Conservation (phyloP, 176 grass and related monocot species). For the Bolboschoenus planiculmis region DNA sequence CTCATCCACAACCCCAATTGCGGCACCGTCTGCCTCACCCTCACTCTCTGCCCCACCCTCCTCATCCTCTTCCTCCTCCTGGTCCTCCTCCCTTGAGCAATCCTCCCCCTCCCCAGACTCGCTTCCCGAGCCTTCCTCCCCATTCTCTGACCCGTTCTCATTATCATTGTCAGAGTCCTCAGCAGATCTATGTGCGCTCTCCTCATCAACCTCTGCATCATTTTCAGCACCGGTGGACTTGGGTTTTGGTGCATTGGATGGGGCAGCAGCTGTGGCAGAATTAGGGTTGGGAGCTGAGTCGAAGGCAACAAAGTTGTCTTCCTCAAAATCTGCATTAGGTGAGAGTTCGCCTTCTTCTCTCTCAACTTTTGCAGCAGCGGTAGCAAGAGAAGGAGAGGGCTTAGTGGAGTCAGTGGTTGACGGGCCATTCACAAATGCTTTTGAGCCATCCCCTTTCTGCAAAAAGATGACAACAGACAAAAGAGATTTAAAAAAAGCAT, state of each 20-base stretch:
- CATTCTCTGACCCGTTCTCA: slow-evolving; percentile 91
- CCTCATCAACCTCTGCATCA: slow-evolving; percentile 90
- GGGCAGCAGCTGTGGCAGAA: background rate
- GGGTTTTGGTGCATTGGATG: slow-evolving; percentile 9
- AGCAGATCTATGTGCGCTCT: slow-evolving; percentile 82
- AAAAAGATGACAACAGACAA: background rate
- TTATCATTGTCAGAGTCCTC: slow-evolving; percentile 47
- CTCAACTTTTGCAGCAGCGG: slow-evolving; percentile 48
- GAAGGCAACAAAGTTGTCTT: slow-evolving; percentile 75
- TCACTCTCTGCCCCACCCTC: slow-evolving; percentile 87
- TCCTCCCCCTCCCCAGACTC: slow-evolving; percentile 90
- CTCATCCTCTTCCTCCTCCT: slow-evolving; percentile 92
- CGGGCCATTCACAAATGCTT: background rate
- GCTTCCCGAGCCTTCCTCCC: slow-evolving; percentile 85
- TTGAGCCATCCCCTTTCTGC: slow-evolving; percentile 18
- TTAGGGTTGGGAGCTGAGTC: slow-evolving; percentile 21
- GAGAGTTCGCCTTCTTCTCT: slow-evolving; percentile 99
- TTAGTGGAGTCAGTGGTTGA: slow-evolving; percentile 1
- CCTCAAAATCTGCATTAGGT: slow-evolving; percentile 89
- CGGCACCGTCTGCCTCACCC: slow-evolving; percentile 73
- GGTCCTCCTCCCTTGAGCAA: slow-evolving; percentile 82
- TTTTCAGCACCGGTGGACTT: slow-evolving; percentile 63
- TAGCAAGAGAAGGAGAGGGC: background rate
- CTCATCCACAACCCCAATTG: slow-evolving; percentile 47
- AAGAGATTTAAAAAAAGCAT: background rate